Base-by-base conservation (phyloP, 2,329 filamentous ascomycete genomes). In the Hymenoscyphus fructigenus region DNA sequence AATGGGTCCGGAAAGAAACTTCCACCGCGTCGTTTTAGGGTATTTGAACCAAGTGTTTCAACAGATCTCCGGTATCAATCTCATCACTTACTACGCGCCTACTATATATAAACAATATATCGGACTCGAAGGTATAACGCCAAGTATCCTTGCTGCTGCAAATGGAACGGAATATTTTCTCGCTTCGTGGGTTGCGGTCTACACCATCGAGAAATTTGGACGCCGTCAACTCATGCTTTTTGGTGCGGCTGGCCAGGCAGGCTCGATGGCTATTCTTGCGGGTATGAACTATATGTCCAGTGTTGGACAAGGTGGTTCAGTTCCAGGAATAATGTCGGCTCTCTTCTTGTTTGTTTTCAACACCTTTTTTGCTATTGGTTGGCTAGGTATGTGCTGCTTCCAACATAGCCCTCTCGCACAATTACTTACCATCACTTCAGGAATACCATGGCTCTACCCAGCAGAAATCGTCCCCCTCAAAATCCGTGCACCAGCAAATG, bases 201-300 rank as follows among this genome's bases (percentile, higher is more conserved):
- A 76, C 17, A 75, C 78, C 1, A 81, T 83, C 60, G 81, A 83
- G 75, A 83, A 84, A 1, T 84, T 88, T 3, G 88, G 88, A 12
- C 86, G 90, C 32, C 83, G 90, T 20, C 84, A 85, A 72, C 83
- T 92, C 66, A 92, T 93, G 88, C 77, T 92, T 20, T 85, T 91
- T 67, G 89, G 89, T 59, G 85, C 86, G 0, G 78, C 83, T 34
- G 86, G 86, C 0, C 87, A 88, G 80, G 85, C 85, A 26, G 74
- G 81, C 2, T 88, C 85, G 57, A 91, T 92, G 89, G 83, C 85
- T 1, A 81, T 91, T 44, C 79, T 87, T 9, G 75, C 76, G 1
- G 75, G 73, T 47, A 70, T 29, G 28, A 74, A 71, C n/a, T 68
- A 75, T 15, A 73, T 44, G 80, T 82, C 0, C 80, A 81, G 38